Evolutionary conservation across 495 filamentous ascomycete genomes (phyloP), one percentile per base, ranked within the genome.

Genomic region (Tuber magnatum): DNA sequence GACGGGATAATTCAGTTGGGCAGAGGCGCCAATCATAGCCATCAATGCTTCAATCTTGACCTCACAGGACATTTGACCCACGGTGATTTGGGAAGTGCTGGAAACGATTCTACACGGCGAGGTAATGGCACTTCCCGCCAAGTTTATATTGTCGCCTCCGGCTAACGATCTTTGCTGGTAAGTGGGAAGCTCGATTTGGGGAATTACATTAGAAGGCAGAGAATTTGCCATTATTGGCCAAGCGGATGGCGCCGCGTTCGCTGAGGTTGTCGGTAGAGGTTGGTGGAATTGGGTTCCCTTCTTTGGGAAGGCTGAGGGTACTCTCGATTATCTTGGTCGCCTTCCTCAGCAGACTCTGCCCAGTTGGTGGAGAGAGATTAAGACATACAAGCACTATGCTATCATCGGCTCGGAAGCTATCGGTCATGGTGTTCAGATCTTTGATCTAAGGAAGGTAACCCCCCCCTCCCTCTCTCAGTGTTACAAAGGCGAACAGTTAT

Each of bases 211-310:
- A 1, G 83, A 85, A 38, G 87, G 87, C 38, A 86, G 87, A n/a
- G 88, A 89, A 74, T 88, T 89, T 76, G 84, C 87, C 38, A 87
- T 86, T 65, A 85, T 90, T 42, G 87, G 85, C 0, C 88, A 89
- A 74, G 83, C 83, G 22, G 88, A 89, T 56, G 88, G 87, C 12
- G 80, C 88, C 0, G 86, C 88, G 9, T 89, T 89, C 74, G 86
- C 86, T 38, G 88, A 90, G 80, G 84, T 90, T 78, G 85, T 79
- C 16, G 78, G 78, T 7, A 78, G 72, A 68, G 73, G 78, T 28
- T 79, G 73, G 76, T 80, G 78, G 78, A 80, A 80, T 39, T 72
- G 71, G 43, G 24, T 79, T 42, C 77, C 77, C 18, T 40, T 51
- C 32, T 43, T 42, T 35, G 78, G 78, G 12, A 80, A 81, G 78